Evolutionary conservation across 2,329 filamentous ascomycete species (phyloP), one percentile per base, ranked within the genome.

Genomic region (Aspergillus terreus): DNA sequence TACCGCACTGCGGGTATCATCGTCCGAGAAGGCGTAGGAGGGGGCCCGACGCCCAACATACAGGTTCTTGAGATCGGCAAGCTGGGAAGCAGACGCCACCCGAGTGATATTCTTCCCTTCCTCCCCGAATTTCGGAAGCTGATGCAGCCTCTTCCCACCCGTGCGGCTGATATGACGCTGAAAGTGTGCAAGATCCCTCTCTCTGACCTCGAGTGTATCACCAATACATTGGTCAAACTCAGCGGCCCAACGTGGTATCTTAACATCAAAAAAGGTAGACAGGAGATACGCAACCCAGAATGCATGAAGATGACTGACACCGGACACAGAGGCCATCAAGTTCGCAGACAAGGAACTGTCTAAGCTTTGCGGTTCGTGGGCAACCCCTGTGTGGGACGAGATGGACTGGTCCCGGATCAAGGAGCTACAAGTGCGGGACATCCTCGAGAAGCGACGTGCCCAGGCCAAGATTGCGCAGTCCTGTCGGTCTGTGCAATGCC

Each of bases 61-160:
- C 87, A 90, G 60, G 82, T 96, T 1, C 80, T 94, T 42, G 90
- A 94, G 63, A 84, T 96, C 56, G 85, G 81, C 55, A 81, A 85
- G 1, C 76, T 83, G 36, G 80, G 87, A 51, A 80, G 84, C 51
- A 82, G 83, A 50, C 82, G 90, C 35, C 85, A 92, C 62, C 83
- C 88, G 14, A 89, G 86, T n/a, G 92, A 97, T 64, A 78, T 95
- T 33, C 77, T 99, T 10, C 92, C 94, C 0, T 97, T 92, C 64
- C 73, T 95, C 2, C 82, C 87, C 4, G 74, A 76, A 0, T 90
- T 94, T 67, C 81, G 88, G 12, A 77, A 78, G 40, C 76, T 85
- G 43, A 83, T 95, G 59, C 81, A 85, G 10, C 76, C 81, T 11
- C 69, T 95, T 0, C 87, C 90, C 1, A 82, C 84, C 48, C 78